These are phyloP conservation scores for Secale cereale DNA, from an alignment of 176 grass and related monocot genomes.

Conservation along the genomic window DNA sequence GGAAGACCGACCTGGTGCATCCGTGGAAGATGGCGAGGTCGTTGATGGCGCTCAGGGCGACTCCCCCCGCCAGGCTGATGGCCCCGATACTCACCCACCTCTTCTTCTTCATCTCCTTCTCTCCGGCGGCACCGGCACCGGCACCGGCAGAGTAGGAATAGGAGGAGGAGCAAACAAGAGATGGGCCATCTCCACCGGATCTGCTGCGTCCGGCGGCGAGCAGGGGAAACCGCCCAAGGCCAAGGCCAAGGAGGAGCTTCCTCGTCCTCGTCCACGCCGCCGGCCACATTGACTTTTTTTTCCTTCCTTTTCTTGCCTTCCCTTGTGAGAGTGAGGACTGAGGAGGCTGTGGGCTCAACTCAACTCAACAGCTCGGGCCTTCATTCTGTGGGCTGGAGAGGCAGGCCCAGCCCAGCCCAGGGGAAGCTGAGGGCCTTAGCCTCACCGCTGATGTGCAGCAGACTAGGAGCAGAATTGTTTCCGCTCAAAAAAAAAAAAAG, in stretches of 20 bases:
- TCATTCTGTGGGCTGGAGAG: neutral
- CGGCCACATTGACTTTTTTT: conserved; percentile 17
- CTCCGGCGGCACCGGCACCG: neutral
- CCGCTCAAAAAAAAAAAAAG: too few relatives aligned
- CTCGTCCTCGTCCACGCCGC: conserved; percentile 17
- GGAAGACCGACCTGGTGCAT: conserved; percentile 51
- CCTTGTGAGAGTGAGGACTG: neutral
- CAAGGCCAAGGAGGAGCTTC: neutral
- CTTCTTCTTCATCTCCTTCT: neutral
- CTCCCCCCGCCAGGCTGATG: conserved; percentile 72
- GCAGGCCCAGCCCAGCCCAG: neutral
- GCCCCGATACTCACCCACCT: conserved; percentile 43
- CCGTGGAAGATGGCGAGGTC: conserved; percentile 92
- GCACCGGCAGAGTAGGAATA: neutral
- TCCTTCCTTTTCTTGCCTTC: neutral
- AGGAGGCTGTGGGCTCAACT: too few relatives aligned
- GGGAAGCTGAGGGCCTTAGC: too few relatives aligned
- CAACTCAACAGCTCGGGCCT: neutral
- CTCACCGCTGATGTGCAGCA: too few relatives aligned
- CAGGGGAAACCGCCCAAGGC: too few relatives aligned
- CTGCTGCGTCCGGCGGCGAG: neutral
- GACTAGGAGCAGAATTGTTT: too few relatives aligned
- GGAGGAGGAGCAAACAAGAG: conserved; percentile 5
- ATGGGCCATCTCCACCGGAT: neutral
- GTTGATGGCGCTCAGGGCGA: conserved; percentile 69